phyloP scores from a whole-genome alignment of 2,329 filamentous ascomycete genomes.

The Cercospora canescens region DNA sequence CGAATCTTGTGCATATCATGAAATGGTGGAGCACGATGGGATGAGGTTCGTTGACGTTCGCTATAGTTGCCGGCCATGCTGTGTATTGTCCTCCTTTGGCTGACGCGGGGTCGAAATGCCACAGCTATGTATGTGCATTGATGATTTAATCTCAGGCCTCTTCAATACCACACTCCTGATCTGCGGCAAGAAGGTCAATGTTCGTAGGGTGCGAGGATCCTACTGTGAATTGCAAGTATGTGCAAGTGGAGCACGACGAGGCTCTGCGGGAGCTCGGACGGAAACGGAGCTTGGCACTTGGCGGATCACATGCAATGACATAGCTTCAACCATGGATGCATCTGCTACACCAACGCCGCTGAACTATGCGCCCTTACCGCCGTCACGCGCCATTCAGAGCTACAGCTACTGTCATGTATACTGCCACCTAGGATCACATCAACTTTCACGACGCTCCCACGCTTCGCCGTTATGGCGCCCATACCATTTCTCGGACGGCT shows the following conservation, averaged over 20 bases:
- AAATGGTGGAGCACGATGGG: too few species aligned
- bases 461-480: constrained; percentile 47
- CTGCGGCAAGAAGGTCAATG: too few species aligned
- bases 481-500: constrained; percentile 66
- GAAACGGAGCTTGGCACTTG: not conserved
- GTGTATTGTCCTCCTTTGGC: too few species aligned
- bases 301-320: not conserved
- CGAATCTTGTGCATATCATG: too few species aligned
- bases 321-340: not conserved
- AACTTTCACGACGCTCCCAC: not conserved
- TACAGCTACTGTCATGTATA: not conserved
- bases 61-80: too few species aligned
- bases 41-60: too few species aligned
- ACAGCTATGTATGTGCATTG: too few species aligned
- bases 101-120: too few species aligned
- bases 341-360: not conserved
- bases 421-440: not conserved
- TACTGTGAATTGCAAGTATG: not conserved
- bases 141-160: too few species aligned
- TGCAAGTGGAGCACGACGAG: not conserved
- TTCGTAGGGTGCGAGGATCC: too few species aligned
- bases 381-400: not conserved
- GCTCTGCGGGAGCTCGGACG: not conserved
- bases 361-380: not conserved
- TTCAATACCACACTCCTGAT: too few species aligned